phyloP scores from a whole-genome alignment of 176 grass and related monocot genomes.

The Bonia amplexicaulis region DNA sequence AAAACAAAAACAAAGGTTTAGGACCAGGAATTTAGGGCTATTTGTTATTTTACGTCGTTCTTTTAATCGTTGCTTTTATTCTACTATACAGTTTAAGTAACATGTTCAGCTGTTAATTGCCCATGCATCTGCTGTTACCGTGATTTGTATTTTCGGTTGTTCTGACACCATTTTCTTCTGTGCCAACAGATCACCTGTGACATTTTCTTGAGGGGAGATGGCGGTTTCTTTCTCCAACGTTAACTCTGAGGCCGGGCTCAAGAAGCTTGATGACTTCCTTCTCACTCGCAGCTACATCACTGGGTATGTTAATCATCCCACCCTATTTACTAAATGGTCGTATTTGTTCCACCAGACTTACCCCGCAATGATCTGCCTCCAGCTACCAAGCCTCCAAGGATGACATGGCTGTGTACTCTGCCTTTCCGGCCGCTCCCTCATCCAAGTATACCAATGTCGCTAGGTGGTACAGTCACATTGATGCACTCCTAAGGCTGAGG shows the following conservation, averaged over 20 bases:
- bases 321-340: background rate
- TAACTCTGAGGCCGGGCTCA: slow-evolving; percentile 59
- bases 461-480: slow-evolving; percentile 90
- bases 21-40: background rate
- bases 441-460: slow-evolving; percentile 56
- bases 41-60: background rate
- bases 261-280: slow-evolving; percentile 85
- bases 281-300: slow-evolving; percentile 82
- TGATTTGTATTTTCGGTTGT: background rate
- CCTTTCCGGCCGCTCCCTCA: slow-evolving; percentile 46
- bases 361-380: background rate
- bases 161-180: background rate
- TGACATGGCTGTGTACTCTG: slow-evolving; percentile 74
- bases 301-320: slow-evolving; percentile 37
- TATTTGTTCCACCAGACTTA: background rate
- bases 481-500: slow-evolving; percentile 88
- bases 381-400: slow-evolving; percentile 99
- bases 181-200: background rate
- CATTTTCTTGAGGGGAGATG: slow-evolving; percentile 48
- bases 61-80: background rate
- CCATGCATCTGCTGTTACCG: background rate
- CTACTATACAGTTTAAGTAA: background rate
- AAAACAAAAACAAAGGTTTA: background rate
- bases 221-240: slow-evolving; percentile 59
- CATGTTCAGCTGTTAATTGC: background rate